A percentile compares a stretch with the other conserved stretches of the same genome.
Conservation (phyloP, 225 moss, liverwort and hornwort genomes). For the Sphagnum tenellum region DNA sequence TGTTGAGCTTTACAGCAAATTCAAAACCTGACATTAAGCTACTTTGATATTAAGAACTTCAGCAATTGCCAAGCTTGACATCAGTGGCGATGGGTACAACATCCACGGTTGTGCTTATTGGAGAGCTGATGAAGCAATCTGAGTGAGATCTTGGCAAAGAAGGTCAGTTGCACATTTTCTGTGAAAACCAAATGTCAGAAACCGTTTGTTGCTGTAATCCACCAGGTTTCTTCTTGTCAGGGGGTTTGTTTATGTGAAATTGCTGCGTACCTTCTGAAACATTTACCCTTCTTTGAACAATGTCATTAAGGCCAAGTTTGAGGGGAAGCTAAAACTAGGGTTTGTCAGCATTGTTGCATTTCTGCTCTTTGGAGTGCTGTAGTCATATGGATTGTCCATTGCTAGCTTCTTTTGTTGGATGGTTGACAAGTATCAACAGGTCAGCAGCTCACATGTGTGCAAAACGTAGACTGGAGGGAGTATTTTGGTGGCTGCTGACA, state of each 20-base stretch:
- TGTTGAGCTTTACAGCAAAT: slow-evolving; percentile 47
- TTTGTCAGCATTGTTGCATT: no score
- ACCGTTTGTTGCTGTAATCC: background rate
- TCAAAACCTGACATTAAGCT: slow-evolving; percentile 94
- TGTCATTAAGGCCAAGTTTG: no score
- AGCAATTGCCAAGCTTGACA: slow-evolving; percentile 95
- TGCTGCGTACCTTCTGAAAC: no score
- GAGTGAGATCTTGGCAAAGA: slow-evolving; percentile 68
- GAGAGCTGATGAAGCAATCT: slow-evolving; percentile 95
- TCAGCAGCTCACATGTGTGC: background rate
- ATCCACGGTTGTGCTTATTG: slow-evolving; percentile 81
- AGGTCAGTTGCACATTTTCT: slow-evolving; percentile 10
- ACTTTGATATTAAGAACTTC: slow-evolving; percentile 89
- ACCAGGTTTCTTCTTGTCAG: no score
- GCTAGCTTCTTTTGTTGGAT: no score
- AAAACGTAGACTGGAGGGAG: background rate
- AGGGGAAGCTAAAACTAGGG: no score
- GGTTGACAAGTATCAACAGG: no score
- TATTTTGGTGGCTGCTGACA: background rate
- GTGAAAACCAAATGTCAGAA: no score
- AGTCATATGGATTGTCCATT: no score
- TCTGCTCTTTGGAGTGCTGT: no score
- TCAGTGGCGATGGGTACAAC: slow-evolving; percentile 95
- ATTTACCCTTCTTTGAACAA: no score
- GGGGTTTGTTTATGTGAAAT: no score